phyloP scores from a whole-genome alignment of 352 stramenopile species.

The Phytophthora sojae region DNA sequence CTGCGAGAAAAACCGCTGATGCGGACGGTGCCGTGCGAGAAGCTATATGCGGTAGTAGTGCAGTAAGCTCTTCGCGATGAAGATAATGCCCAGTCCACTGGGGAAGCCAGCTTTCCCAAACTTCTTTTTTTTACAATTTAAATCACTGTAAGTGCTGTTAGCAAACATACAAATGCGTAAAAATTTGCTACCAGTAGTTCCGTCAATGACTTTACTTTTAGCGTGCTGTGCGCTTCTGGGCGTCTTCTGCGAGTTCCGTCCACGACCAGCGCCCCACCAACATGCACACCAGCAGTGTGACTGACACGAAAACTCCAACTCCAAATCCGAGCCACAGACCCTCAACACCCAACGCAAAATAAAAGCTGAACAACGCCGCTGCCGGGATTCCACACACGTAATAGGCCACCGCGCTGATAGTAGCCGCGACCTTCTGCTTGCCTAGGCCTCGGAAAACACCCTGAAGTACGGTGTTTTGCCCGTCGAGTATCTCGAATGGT shows the following conservation, averaged over 20 bases:
- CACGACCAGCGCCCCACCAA: conserved; percentile 33
- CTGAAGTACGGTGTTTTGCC: conserved; percentile 71
- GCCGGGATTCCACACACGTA: conserved; percentile 80
- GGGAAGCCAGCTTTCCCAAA: no score
- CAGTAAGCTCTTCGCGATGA: no score
- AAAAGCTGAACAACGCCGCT: conserved; percentile 64
- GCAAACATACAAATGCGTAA: no score
- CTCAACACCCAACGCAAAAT: conserved; percentile 51
- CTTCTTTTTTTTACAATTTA: no score
- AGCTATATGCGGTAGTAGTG: no score
- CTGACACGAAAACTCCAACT: conserved; percentile 42
- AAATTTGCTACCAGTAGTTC: no score
- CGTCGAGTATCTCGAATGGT: conserved; percentile 74
- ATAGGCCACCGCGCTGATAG: conserved; percentile 76
- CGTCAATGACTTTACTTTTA: not conserved
- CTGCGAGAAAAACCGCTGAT: no score
- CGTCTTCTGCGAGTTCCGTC: conserved; percentile 44
- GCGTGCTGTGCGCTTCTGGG: conserved; percentile 41
- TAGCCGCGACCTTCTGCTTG: conserved; percentile 69
- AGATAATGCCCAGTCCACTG: no score
- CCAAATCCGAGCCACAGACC: conserved; percentile 87
- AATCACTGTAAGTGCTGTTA: no score
- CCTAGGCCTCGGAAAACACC: conserved; percentile 78
- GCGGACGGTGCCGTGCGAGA: no score
- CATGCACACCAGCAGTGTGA: conserved; percentile 17